Conservation (phyloP, 345 rosid genomes). For the Gossypium turneri region DNA sequence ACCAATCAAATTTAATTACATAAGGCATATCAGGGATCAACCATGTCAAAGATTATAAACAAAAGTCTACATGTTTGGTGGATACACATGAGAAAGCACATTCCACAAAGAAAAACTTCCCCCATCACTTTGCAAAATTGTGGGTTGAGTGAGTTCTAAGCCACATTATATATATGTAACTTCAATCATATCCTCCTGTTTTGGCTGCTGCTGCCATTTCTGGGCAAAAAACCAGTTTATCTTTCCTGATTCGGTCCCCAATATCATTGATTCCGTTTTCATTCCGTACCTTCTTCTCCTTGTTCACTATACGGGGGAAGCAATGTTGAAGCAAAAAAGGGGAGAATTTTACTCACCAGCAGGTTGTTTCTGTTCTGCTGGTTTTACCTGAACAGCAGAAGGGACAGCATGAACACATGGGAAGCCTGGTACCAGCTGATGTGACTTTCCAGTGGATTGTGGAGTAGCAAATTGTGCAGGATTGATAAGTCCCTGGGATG, state of each 20-base stretch:
- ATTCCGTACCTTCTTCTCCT: background rate
- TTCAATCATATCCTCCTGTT: slow-evolving; percentile 4
- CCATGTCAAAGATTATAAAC: slow-evolving; percentile 32
- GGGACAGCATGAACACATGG: slow-evolving; percentile 56
- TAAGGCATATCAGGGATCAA: slow-evolving; percentile 16
- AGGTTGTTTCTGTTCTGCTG: slow-evolving; percentile 82
- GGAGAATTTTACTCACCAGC: slow-evolving; percentile 61
- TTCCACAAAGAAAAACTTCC: slow-evolving; percentile 7
- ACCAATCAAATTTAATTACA: slow-evolving; percentile 31
- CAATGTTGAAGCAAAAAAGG: slow-evolving; percentile 1
- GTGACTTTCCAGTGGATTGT: slow-evolving; percentile 53
- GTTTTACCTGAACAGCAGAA: slow-evolving; percentile 66
- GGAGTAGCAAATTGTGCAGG: slow-evolving; percentile 40
- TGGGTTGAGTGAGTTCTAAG: background rate
- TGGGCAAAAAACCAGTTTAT: slow-evolving; percentile 4
- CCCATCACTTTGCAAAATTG: slow-evolving; percentile 27
- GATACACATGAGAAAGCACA: slow-evolving; percentile 24
- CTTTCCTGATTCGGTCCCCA: slow-evolving; percentile 16
- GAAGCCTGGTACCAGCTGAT: slow-evolving; percentile 59
- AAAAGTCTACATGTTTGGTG: slow-evolving; percentile 21
- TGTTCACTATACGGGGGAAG: background rate
- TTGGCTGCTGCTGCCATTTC: slow-evolving; percentile 11
- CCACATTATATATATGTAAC: background rate
- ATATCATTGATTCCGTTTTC: background rate
- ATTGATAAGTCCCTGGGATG: slow-evolving; percentile 43